Evolutionary conservation across 2,329 filamentous ascomycete species (phyloP), one percentile per base, ranked within the genome.

Genomic region (Colletotrichum euphorbiae): DNA sequence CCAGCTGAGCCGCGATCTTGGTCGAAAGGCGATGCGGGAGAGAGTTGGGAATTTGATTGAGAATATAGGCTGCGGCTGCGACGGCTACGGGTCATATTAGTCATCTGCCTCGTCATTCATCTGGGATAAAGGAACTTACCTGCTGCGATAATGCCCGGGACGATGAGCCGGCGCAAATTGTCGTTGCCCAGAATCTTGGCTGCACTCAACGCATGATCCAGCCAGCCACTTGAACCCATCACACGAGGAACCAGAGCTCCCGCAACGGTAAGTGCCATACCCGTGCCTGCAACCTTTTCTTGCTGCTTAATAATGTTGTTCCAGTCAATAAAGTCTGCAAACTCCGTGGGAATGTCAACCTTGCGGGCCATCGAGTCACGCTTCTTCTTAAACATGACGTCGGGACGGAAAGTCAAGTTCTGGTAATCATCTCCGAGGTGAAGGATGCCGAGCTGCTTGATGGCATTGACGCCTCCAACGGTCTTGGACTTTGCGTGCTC

Each of bases 251-350:
- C 93, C 4, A 98, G 84, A 2, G 97, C 93, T 64, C 93, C 94
- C 9, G 92, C 92, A 40, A 97, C 87, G 1, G 96, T 99, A 75
- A 99, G 85, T 6, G 95, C 96, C 91, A 99, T 94, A 71, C 96
- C 92, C 3, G 94, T 97, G 43, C 95, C 93, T 6, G 95, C 94
- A 63, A 97, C 86, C 84, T 98, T 99, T 80, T 99, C 96, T 77
- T 98, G 95, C 61, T 90, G 87, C 75, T 98, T 93, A 82, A 97
- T 86, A 6, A 98, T 81, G 11, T 89, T 92, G 17, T 89, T 86
- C 78, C 94, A 85, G 78, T 99, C 96, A 74, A 99, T 93, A 83
- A 99, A 98, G 81, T 99, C 96, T 87, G 87, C 92, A 0, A 97
- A 74, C 75, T 99, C 94, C 4, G 96, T 92, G 61, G 96, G 89